Base-by-base conservation (phyloP, 1,284 basidiomycete species). In the Cutaneotrichosporon sp. region DNA sequence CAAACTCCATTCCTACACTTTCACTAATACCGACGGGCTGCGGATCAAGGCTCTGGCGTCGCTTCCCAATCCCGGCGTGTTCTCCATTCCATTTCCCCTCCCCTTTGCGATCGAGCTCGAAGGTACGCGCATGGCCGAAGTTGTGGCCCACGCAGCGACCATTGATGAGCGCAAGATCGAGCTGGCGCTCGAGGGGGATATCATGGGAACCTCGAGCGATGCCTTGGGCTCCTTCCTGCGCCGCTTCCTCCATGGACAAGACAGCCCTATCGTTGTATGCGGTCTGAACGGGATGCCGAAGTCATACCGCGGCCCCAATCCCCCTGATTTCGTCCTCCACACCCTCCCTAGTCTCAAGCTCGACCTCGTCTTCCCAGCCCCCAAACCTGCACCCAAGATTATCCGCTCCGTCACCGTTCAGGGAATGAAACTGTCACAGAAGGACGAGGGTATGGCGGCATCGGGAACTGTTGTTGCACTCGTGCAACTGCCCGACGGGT, bases 331-430 rank as follows among this genome's bases (percentile, higher is more conserved):
- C 65, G 57, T 72, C 3, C 59, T 70, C 14, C 38, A 50, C 3
- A 57, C 66, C 4, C 56, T 73, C 4, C 60, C 67, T 0, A 59
- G 65, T 0, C 49, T 71, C 24, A 41, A 51, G 1, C 54, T 73
- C 24, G 52, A 65, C 8, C 63, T 76, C 20, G 46, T 49, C 16
- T 75, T 76, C 53, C 75, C 75, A 2, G 70, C 66, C 3, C 72
- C 74, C 0, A 25, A 59, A 6, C 68, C 70, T 0, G 60, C 60
- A 4, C 71, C 73, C 0, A 63, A 72, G 22, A 59, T 76, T 45
- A 69, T 76, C 22, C 56, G 64, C 29, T 57, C 57, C 1, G 71
- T 76, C 3, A 69, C 71, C 0, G 72, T 76, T 39, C 71, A 76
- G 42, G 61, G 64, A 31, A 74, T 75, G 70, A 61, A 65, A 17